A percentile compares a stretch with the other conserved stretches of the same genome.
These are phyloP conservation scores for Ceriops decandra DNA, from an alignment of 345 rosid genomes.

Conservation along the genomic window DNA sequence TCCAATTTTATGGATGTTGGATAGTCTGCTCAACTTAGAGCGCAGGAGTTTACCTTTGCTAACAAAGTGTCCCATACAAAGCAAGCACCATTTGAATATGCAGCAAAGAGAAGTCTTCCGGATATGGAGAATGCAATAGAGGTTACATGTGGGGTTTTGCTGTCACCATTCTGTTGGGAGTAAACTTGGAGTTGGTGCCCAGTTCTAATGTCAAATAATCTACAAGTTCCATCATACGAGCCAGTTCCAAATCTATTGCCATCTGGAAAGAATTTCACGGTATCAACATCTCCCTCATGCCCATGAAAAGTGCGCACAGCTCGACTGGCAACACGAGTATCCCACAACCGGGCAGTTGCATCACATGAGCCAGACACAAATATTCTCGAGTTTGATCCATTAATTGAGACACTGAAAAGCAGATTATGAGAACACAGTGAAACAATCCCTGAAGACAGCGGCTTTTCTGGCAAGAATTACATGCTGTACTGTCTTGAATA, in stretches of 20 bases:
- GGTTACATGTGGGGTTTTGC: constrained; percentile 55
- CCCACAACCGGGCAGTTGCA: constrained; percentile 86
- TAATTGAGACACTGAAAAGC: constrained; percentile 67
- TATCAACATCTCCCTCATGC: constrained; percentile 83
- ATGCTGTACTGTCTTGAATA: background rate
- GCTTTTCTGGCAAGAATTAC: no score
- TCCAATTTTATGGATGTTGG: background rate
- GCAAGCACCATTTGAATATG: constrained; percentile 76
- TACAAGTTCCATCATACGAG: constrained; percentile 92
- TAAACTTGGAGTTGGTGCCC: constrained; percentile 92
- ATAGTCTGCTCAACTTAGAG: background rate
- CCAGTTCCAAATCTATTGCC: constrained; percentile 96
- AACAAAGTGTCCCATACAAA: constrained; percentile 92
- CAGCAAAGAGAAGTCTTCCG: constrained; percentile 91
- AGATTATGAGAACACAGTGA: background rate
- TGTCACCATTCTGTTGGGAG: constrained; percentile 44
- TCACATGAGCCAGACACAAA: constrained; percentile 98
- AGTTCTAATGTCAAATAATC: constrained; percentile 86
- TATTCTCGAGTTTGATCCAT: constrained; percentile 60
- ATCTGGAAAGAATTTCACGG: constrained; percentile 94
- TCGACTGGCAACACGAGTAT: constrained; percentile 94
- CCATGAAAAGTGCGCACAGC: constrained; percentile 91
- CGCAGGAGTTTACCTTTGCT: constrained; percentile 54
- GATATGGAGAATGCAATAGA: constrained; percentile 91
- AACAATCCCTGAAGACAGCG: no score